Evolutionary conservation across 2,329 filamentous ascomycete species (phyloP), one percentile per base, ranked within the genome.

Genomic region (Huntiella omanensis): DNA sequence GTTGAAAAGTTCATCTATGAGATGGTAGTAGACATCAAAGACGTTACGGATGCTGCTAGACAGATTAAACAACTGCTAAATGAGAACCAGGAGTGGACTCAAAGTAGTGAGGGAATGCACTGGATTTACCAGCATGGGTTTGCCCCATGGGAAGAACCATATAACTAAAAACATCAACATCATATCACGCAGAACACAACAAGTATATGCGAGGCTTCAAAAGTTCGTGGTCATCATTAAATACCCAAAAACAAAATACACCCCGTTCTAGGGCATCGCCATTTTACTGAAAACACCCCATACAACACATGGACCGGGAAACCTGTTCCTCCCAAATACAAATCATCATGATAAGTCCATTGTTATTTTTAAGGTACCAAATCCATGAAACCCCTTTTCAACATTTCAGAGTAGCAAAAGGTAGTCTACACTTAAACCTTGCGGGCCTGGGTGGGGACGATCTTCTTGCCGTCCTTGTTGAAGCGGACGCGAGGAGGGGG

Each of bases 401-500:
- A 43, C 32, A 43, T 43, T 43, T 34, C 15, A 35, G 4, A 15
- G 22, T 28, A 28, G 22, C 22, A 28, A 10, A 28, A 28, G 22
- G 22, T 28, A 10, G 8, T 28, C 22, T 28, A 28, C 22, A 45
- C 32, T 51, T 51, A 49, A 19, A 71, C 70, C 72, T 83, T 84
- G 61, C 75, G 73, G 57, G 73, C 71, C 70, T 85, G 79, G 64
- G 81, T 82, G 57, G 88, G 86, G 67, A 80, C 81, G 66, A 98
- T 80, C 83, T 98, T 98, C 86, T 98, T 98, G 76, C 87, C 88
- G 65, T 98, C 91, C 82, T 96, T 95, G 83, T 98, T 98, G 85
- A 93, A 98, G 62, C 91, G 77, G 62, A 98, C 87, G 65, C 91
- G 80, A 64, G 91, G 91, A 59, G 91, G 91, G 62, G 91, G 92